Evolutionary conservation across 495 filamentous ascomycete species (phyloP).

Genomic region (Neurospora sp.): DNA sequence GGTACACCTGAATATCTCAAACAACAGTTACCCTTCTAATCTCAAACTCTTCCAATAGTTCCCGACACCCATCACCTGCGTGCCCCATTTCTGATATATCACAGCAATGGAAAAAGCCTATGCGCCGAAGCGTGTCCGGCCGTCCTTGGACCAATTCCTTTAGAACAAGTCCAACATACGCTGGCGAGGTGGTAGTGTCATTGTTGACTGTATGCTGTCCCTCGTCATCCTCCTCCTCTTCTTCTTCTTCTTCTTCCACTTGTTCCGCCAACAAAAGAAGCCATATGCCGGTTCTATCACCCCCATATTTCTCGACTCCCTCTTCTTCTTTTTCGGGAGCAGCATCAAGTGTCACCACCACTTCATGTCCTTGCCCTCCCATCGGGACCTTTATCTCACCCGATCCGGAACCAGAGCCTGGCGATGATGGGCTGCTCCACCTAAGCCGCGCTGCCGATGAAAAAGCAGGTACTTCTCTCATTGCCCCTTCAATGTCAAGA

Average conservation of each 20-base stretch:
- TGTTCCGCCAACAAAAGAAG: not conserved
- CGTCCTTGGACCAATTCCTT: not conserved
- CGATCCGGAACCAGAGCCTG: not conserved
- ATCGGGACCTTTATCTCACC: not conserved
- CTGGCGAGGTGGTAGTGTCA: not conserved
- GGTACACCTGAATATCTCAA: not conserved
- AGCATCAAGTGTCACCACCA: not conserved
- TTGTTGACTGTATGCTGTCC: not conserved
- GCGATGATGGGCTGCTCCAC: not conserved
- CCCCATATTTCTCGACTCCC: not conserved
- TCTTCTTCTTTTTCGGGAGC: not conserved
- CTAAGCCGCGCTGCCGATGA: not conserved
- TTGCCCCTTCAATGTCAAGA: not conserved
- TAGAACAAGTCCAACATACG: not conserved
- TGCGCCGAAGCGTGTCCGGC: not conserved
- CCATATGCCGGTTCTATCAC: not conserved
- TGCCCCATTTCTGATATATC: not conserved
- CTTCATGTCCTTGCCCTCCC: not conserved
- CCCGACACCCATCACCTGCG: not conserved
- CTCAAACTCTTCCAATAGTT: not conserved
- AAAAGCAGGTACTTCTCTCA: not conserved
- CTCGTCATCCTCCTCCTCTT: not conserved
- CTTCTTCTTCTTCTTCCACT: not conserved
- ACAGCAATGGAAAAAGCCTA: not conserved
- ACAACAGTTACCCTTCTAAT: not conserved